A percentile compares a stretch with the other conserved stretches of the same genome.
phyloP scores from a whole-genome alignment of 2,329 filamentous ascomycete genomes.

The Hymenoscyphus infarciens region DNA sequence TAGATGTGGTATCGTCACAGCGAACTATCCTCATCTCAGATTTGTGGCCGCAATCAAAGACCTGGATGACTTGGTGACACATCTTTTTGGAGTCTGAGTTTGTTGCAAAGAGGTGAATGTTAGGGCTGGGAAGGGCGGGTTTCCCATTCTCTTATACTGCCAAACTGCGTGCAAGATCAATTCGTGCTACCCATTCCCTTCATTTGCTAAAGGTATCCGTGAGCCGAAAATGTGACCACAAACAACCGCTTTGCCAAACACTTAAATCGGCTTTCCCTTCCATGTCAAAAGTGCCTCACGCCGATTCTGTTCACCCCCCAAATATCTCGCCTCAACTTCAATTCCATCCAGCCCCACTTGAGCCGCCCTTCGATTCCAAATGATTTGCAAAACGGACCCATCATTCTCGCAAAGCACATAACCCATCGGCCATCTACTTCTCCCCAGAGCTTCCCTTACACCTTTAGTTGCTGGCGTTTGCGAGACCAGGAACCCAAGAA shows the following conservation, averaged over 20 bases:
- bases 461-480: slow-evolving; percentile 72
- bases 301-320: slow-evolving; percentile 30
- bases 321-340: slow-evolving; percentile 47
- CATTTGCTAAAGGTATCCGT: background rate
- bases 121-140: background rate
- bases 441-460: slow-evolving; percentile 66
- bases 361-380: slow-evolving; percentile 68
- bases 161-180: background rate
- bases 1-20: slow-evolving; percentile 21
- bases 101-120: too few species aligned
- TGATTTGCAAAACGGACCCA: slow-evolving; percentile 61
- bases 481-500: slow-evolving; percentile 69
- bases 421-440: slow-evolving; percentile 67
- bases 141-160: background rate
- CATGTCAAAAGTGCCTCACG: slow-evolving; percentile 49
- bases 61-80: slow-evolving; percentile 31
- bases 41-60: slow-evolving; percentile 31
- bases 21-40: slow-evolving; percentile 18
- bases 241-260: slow-evolving; percentile 2
- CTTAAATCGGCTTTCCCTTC: slow-evolving; percentile 41
- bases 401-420: slow-evolving; percentile 60
- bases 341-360: slow-evolving; percentile 60
- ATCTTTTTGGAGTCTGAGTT: slow-evolving; percentile 6
- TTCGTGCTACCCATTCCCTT: background rate
- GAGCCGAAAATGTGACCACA: slow-evolving; percentile 7